These are phyloP conservation scores for Tolypocladium tundrense DNA, from an alignment of 2,329 filamentous ascomycete species.

Conservation along the genomic window DNA sequence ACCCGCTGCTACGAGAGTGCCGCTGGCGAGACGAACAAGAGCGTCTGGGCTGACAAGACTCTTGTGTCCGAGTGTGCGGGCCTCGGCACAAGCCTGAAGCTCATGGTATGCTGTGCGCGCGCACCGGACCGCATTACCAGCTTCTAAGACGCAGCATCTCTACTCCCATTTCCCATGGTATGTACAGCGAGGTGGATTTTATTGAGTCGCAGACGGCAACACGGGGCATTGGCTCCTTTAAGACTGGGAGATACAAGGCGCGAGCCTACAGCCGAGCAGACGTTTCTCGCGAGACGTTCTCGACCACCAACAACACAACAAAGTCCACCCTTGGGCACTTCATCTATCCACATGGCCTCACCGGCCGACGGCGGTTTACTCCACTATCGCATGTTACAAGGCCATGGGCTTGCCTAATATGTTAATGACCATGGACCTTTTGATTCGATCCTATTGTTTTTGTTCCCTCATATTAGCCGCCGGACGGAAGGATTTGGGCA, in stretches of 20 bases:
- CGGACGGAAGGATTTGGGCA: neutral
- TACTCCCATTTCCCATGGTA: neutral
- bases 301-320: neutral
- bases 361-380: neutral
- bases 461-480: neutral
- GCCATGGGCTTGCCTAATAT: neutral
- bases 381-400: neutral
- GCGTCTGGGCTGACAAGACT: conserved; percentile 70
- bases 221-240: neutral
- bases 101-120: conserved; percentile 85
- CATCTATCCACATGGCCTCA: neutral
- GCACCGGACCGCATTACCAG: conserved; percentile 54
- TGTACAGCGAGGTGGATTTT: neutral
- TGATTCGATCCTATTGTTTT: neutral
- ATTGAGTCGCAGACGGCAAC: neutral
- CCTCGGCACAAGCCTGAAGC: conserved; percentile 75
- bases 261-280: neutral
- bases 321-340: neutral
- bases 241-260: neutral
- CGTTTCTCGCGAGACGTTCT: neutral
- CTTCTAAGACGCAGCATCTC: conserved; percentile 21
- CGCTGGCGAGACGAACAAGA: conserved; percentile 34
- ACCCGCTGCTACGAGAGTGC: conserved; percentile 78
- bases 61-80: conserved; percentile 79
- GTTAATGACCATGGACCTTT: neutral